Base-by-base conservation (phyloP, 83 land plant genomes). In the Picea engelmannii region DNA sequence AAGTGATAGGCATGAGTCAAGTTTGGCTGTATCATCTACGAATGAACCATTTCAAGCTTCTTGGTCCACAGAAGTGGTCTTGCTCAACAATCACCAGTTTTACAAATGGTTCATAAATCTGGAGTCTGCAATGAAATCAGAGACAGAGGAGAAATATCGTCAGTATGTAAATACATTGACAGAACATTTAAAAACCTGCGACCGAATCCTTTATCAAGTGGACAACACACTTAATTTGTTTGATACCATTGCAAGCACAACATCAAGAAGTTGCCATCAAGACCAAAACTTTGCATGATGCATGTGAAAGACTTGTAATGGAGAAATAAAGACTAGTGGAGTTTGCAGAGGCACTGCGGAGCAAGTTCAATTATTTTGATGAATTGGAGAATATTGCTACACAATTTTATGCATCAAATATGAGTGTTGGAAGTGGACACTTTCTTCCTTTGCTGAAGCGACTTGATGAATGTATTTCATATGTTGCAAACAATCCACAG, bases 221-320 rank as follows among this genome's bases (percentile, higher is more conserved):
- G 99, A 98, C 82, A 89, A 85, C 35, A 98, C 99, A 6, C 89
- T 96, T 17, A 85, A 84, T 67, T 85, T 92, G 49, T 94, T 98
- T 76, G 92, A 89, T 87, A 97, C 96, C 67, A 27, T 84, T 98
- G 80, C 97, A 98, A 85, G 89, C 85, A 79, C 99, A 96, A 82
- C 99, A 98, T 83, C 99, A 94, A 78, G 94, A 95, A 18, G 99
- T 96, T 78, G 96, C 96, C 49, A 96, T 93, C 55, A 98, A 27
- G 80, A 98, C 99, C 20, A 98, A 92, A 87, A 92, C 99, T 31
- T 89, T 98, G 84, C 99, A 98, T 88, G 99, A 98, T 90, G 99
- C 99, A 66, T 98, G 99, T 84, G 99, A 98, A 81, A 83, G 96
- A 81, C 78, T 96, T 90, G 99, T 18, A 55, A 65, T 94, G 80